Evolutionary conservation across 352 stramenopile genomes (phyloP).

Genomic region (Thalassiosira mediterranea): DNA sequence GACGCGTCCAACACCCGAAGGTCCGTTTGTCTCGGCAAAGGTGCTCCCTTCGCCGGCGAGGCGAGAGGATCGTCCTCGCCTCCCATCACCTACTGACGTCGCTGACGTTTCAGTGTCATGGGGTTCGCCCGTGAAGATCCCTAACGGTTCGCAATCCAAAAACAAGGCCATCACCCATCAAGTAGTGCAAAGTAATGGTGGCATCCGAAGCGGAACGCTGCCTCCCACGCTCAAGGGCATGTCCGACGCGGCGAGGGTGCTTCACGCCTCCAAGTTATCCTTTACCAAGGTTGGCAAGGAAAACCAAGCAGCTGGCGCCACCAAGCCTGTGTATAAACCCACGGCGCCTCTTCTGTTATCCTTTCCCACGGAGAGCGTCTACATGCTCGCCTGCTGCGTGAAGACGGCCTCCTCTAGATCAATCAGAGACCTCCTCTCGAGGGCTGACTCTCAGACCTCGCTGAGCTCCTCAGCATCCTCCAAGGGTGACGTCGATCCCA

Average conservation of each 20-base stretch:
- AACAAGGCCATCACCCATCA: not conserved
- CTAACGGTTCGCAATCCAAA: not conserved
- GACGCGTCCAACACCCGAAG: not conserved
- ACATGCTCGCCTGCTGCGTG: slow-evolving; percentile 36
- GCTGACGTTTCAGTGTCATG: too few relatives aligned
- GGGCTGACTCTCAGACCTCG: slow-evolving; percentile 3
- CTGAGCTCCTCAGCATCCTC: slow-evolving; percentile 5
- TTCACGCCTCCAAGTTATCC: slow-evolving; percentile 2
- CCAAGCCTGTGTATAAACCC: too few relatives aligned
- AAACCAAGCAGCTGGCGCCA: too few relatives aligned
- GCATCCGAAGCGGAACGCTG: slow-evolving; percentile 6
- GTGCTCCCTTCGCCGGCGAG: not conserved
- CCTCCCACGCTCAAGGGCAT: slow-evolving; percentile 27
- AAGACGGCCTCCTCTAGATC: slow-evolving; percentile 21
- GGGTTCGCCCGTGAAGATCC: too few relatives aligned
- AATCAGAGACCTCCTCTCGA: not conserved
- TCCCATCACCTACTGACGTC: slow-evolving; percentile 25
- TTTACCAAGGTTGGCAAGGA: not conserved
- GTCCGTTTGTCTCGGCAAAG: not conserved
- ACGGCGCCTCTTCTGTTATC: slow-evolving; percentile 9
- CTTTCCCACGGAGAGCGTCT: slow-evolving; percentile 37
- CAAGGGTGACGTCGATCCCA: not conserved
- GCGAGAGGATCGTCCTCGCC: not conserved
- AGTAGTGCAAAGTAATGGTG: not conserved
- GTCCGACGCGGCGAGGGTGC: slow-evolving; percentile 12